Evolutionary conservation across 2,329 filamentous ascomycete species (phyloP), one percentile per base, ranked within the genome.

Genomic region (Rutstroemia sp.): DNA sequence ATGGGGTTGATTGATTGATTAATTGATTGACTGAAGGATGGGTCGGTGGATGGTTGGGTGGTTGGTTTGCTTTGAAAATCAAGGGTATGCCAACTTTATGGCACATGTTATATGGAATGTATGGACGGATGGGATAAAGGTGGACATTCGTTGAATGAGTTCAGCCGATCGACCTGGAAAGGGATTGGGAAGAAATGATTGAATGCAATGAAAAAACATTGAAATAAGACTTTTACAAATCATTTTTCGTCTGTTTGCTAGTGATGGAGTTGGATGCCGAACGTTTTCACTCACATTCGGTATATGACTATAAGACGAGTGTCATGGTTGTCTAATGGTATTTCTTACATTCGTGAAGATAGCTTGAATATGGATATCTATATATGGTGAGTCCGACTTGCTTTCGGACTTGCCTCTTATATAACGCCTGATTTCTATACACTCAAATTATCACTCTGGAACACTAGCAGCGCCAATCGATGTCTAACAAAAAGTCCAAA

Each of bases 401-500:
- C 10, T 34, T 34, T 34, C 12, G 30, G 30, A 34, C 30, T 34
- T 34, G 2, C 10, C 30, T 34, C 30, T 34, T 12, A 34, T 34
- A 34, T 12, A 9, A 34, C 30, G 8, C 12, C 30, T 34, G 30
- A 12, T 14, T 34, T 34, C 44, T 53, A 59, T 39, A 59, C 60
- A 47, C 27, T 77, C 75, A 78, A 76, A 71, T 99, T 99, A 73
- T 99, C 94, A 69, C 88, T 83, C 70, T 87, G 87, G 77, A 99
- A 99, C 63, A 99, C 82, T 63, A 94, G 77, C 67, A 95, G 75
- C 46, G 94, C 94, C 62, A 96, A 80, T 60, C 83, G 83, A 75
- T 99, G 94, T 63, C 94, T 79, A 54, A 91, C 82, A 68, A 96
- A 89, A 58, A 99, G 74, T 19, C 92, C 94, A 44, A 90, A 74